Evolutionary conservation across 2,329 filamentous ascomycete genomes (phyloP).

Genomic region (Triangularia verruculosa): DNA sequence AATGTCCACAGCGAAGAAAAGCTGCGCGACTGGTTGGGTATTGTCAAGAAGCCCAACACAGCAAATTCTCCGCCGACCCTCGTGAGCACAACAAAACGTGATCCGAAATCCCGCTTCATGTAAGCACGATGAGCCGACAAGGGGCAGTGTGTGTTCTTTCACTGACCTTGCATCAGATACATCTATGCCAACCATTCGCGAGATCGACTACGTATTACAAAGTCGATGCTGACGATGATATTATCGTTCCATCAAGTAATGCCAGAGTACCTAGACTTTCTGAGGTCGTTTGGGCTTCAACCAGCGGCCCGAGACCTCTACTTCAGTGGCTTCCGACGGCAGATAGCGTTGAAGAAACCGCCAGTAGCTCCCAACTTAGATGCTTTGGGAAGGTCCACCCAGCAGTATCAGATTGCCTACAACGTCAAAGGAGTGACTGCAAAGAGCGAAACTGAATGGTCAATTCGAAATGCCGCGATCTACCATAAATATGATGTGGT

Average conservation of each 20-base stretch:
- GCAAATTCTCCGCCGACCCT: neutral
- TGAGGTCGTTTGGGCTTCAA: conserved; percentile 37
- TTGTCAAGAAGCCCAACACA: neutral
- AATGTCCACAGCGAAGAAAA: neutral
- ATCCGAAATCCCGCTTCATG: conserved; percentile 14
- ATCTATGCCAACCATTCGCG: conserved; percentile 10
- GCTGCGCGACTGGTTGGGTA: neutral
- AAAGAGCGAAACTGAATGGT: conserved; percentile 28
- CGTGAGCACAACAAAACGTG: neutral
- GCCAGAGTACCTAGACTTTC: conserved; percentile 39
- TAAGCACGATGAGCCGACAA: neutral
- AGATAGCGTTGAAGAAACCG: conserved; percentile 28
- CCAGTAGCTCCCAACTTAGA: conserved; percentile 19
- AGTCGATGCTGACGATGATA: conserved; percentile 26
- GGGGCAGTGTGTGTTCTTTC: neutral
- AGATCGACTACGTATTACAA: conserved; percentile 7
- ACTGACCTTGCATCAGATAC: conserved; percentile 11
- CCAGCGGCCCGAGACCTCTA: conserved; percentile 31
- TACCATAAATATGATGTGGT: conserved; percentile 41
- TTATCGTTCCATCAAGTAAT: conserved; percentile 39
- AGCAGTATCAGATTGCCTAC: conserved; percentile 33
- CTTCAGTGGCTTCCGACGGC: conserved; percentile 38
- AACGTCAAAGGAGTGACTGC: neutral
- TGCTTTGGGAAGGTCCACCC: conserved; percentile 34
- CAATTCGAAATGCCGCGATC: conserved; percentile 37